Conservation (phyloP, 2,329 filamentous ascomycete genomes). For the Scedosporium apiospermum region DNA sequence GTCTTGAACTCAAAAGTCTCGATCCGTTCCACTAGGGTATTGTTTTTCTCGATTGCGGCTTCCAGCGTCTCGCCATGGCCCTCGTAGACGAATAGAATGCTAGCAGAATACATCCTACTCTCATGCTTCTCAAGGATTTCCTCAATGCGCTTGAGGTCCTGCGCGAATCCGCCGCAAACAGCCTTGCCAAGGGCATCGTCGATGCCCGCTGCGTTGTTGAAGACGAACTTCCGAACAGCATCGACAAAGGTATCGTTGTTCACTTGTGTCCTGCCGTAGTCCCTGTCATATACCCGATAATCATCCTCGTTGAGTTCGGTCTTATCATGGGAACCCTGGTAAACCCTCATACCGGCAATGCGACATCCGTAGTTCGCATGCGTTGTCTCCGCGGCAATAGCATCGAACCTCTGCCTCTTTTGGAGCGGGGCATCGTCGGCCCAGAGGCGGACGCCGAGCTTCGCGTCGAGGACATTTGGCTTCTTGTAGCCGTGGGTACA, state of each 20-base stretch:
- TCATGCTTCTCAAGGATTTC: conserved; percentile 44
- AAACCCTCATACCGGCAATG: conserved; percentile 57
- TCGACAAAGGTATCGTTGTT: conserved; percentile 44
- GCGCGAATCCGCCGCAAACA: conserved; percentile 43
- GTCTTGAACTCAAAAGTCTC: conserved; percentile 31
- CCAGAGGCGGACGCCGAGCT: conserved; percentile 80
- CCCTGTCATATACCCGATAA: conserved; percentile 53
- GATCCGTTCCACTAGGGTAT: conserved; percentile 39
- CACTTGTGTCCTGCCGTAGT: conserved; percentile 46
- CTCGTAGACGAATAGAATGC: conserved; percentile 55
- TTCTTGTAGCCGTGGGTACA: conserved; percentile 68
- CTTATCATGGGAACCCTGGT: conserved; percentile 43
- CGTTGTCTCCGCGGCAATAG: conserved; percentile 49
- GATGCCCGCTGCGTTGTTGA: conserved; percentile 48
- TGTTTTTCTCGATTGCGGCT: conserved; percentile 43
- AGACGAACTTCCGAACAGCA: conserved; percentile 47
- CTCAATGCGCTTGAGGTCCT: conserved; percentile 43
- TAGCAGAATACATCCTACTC: conserved; percentile 55
- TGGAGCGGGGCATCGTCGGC: conserved; percentile 58
- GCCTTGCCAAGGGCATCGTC: conserved; percentile 47
- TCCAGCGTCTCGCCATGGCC: conserved; percentile 48
- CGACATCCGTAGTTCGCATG: conserved; percentile 52
- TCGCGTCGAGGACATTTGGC: conserved; percentile 88
- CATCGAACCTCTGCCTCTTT: conserved; percentile 51
- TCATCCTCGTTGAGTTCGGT: conserved; percentile 42